phyloP scores from a whole-genome alignment of 768 basidiomycete species.

The Trametes cubensis region DNA sequence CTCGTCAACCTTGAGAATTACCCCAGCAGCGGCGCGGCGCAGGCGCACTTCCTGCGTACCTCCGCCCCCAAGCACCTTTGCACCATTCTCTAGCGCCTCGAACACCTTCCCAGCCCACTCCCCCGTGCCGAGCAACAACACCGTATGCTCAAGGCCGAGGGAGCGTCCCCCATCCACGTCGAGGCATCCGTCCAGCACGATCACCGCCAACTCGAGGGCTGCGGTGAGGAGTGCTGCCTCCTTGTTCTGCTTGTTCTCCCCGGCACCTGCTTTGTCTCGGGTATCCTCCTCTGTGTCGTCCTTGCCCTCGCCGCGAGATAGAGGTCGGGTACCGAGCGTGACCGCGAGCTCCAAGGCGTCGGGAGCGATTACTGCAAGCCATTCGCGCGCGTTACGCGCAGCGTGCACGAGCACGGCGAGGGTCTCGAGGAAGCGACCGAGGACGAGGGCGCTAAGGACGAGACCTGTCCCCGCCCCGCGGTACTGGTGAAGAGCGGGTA shows the following conservation, averaged over 20 bases:
- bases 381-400: constrained; percentile 76
- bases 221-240: constrained; percentile 76
- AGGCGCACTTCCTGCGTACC: constrained; percentile 65
- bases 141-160: constrained; percentile 74
- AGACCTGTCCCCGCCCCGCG: constrained; percentile 79
- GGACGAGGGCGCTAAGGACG: constrained; percentile 74
- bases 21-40: constrained; percentile 73
- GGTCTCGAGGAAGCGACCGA: constrained; percentile 76
- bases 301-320: constrained; percentile 45
- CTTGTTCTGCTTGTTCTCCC: constrained; percentile 38
- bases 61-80: constrained; percentile 62
- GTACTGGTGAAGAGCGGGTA: constrained; percentile 58
- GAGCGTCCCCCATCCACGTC: constrained; percentile 78
- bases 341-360: constrained; percentile 83
- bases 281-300: constrained; percentile 32
- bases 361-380: constrained; percentile 80
- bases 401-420: constrained; percentile 82
- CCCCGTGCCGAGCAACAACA: constrained; percentile 65
- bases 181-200: constrained; percentile 73
- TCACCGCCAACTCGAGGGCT: constrained; percentile 75
- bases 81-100: constrained; percentile 62
- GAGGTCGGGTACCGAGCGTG: constrained; percentile 69
- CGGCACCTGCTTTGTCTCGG: background rate
- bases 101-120: constrained; percentile 85
- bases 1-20: constrained; percentile 79